Evolutionary conservation across 1,284 basidiomycete genomes (phyloP).

Genomic region (Kwoniella shivajii): DNA sequence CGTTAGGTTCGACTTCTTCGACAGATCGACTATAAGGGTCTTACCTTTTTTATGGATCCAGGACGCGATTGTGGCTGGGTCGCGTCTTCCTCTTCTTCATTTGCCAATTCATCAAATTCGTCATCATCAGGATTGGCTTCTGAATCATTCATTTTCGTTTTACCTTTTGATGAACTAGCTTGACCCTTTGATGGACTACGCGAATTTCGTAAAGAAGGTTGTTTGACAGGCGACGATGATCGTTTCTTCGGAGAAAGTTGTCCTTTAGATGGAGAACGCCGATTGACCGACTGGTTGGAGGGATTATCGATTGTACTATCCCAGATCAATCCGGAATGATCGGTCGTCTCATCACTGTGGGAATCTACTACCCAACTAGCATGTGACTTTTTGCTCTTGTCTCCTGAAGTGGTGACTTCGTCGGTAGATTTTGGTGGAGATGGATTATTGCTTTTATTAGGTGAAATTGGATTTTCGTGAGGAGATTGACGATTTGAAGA

Average conservation of each 20-base stretch:
- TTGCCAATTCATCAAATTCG: neutral
- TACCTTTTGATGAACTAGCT: neutral
- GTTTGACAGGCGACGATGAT: neutral
- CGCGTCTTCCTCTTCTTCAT: slow-evolving; percentile 3
- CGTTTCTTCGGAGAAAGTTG: neutral
- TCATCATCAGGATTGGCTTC: neutral
- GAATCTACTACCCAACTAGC: neutral
- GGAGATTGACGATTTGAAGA: neutral
- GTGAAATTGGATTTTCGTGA: neutral
- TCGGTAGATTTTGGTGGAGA: neutral
- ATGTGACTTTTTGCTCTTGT: neutral
- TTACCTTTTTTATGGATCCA: too few relatives aligned
- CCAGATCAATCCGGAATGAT: neutral
- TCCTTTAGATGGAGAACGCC: neutral
- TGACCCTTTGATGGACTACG: neutral
- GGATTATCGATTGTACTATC: slow-evolving; percentile 10
- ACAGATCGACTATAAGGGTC: neutral
- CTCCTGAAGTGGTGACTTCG: neutral
- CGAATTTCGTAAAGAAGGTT: too few relatives aligned
- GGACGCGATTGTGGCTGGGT: neutral
- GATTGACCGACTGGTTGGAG: too few relatives aligned
- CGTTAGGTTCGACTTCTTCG: too few relatives aligned
- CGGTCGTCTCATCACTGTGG: neutral
- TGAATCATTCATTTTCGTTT: neutral
- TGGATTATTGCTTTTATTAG: neutral